A percentile compares a stretch with the other conserved stretches of the same genome.
phyloP scores from a whole-genome alignment of 2,329 filamentous ascomycete species.

The Fusarium goolgardi region DNA sequence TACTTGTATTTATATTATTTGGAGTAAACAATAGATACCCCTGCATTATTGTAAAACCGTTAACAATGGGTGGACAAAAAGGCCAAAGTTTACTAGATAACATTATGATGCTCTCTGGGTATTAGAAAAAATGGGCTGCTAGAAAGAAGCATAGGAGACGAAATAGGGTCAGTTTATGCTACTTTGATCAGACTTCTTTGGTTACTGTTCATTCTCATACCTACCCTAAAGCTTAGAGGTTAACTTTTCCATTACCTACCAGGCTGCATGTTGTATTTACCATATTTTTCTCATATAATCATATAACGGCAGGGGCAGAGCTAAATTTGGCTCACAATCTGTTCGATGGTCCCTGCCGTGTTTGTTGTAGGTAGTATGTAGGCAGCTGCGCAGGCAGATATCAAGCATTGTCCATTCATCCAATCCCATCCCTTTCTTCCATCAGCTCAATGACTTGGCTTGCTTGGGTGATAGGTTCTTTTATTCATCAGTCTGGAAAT shows the following conservation, averaged over 20 bases:
- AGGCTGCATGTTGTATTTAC: not conserved
- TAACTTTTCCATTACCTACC: too few species aligned
- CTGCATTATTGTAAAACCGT: not conserved
- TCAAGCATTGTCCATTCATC: slow-evolving; percentile 2
- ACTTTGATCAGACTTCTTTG: too few species aligned
- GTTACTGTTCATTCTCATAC: too few species aligned
- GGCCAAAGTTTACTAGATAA: too few species aligned
- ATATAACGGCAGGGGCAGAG: not conserved
- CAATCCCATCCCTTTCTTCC: not conserved
- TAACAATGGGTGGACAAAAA: not conserved
- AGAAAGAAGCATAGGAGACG: too few species aligned
- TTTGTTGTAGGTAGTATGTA: not conserved
- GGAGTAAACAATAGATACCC: slow-evolving; percentile 34
- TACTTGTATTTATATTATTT: not conserved
- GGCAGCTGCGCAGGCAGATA: not conserved
- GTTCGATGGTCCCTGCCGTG: not conserved
- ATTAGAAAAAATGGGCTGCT: too few species aligned
- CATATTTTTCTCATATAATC: not conserved
- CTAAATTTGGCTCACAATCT: not conserved
- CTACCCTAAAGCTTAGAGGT: too few species aligned
- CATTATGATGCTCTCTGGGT: too few species aligned
- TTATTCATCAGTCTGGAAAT: not conserved
- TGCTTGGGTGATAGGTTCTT: not conserved
- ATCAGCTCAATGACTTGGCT: not conserved
- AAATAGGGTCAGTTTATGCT: too few species aligned